phyloP scores from a whole-genome alignment of 2,329 filamentous ascomycete genomes.

The Trichoderma sp. region DNA sequence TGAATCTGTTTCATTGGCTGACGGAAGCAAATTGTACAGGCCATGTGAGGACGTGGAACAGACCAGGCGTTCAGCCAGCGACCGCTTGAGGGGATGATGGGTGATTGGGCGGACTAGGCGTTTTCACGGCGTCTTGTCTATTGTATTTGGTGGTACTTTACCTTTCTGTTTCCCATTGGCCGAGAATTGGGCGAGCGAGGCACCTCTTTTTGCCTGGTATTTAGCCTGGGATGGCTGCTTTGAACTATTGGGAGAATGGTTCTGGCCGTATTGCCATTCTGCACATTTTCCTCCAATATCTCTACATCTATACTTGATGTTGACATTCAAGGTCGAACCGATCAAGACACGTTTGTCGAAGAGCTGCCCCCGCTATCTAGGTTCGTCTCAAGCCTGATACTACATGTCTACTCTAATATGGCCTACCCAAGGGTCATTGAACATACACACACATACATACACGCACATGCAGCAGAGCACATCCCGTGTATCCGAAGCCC shows the following conservation, averaged over 20 bases:
- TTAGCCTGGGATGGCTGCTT: conserved; percentile 3
- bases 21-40: conserved; percentile 50
- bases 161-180: neutral
- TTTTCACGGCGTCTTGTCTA: neutral
- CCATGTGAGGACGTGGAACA: conserved; percentile 74
- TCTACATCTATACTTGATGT: neutral
- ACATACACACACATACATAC: neutral
- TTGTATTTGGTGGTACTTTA: neutral
- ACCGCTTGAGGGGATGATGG: conserved; percentile 2
- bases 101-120: conserved; percentile 7
- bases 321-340: neutral
- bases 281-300: neutral
- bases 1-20: conserved; percentile 3
- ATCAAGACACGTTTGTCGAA: neutral
- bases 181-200: neutral
- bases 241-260: neutral
- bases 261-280: neutral
- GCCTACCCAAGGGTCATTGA: too few relatives aligned
- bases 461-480: neutral
- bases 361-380: neutral
- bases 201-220: conserved; percentile 4
- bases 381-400: neutral
- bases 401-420: too few relatives aligned
- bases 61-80: conserved; percentile 48
- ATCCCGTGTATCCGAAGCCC: neutral